Evolutionary conservation across 345 rosid genomes (phyloP).

Genomic region (Punica granatum): DNA sequence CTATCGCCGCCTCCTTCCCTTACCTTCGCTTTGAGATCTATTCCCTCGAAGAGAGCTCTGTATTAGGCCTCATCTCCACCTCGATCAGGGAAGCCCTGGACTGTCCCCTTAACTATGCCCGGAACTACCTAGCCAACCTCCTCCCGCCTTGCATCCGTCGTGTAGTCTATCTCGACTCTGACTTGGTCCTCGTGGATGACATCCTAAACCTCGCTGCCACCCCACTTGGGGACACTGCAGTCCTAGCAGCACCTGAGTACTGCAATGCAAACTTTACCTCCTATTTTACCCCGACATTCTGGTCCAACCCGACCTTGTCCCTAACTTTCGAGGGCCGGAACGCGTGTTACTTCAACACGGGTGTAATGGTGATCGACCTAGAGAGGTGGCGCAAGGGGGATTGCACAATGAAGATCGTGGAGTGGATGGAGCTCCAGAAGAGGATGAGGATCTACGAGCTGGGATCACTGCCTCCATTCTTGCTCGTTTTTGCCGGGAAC

Average conservation of each 20-base stretch:
- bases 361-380: slow-evolving; percentile 33
- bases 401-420: slow-evolving; percentile 26
- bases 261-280: slow-evolving; percentile 32
- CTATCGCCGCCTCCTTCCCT: slow-evolving; percentile 31
- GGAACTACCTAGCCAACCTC: slow-evolving; percentile 28
- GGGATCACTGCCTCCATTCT: slow-evolving; percentile 34
- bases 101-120: slow-evolving; percentile 36
- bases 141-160: slow-evolving; percentile 23
- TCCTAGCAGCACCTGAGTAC: slow-evolving; percentile 33
- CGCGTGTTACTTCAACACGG: slow-evolving; percentile 36
- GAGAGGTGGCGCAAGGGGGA: slow-evolving; percentile 29
- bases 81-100: slow-evolving; percentile 36
- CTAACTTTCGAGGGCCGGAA: slow-evolving; percentile 23
- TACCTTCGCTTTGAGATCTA: slow-evolving; percentile 27
- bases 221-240: slow-evolving; percentile 15
- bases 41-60: slow-evolving; percentile 19
- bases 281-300: slow-evolving; percentile 33
- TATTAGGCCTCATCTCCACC: slow-evolving; percentile 32
- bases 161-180: slow-evolving; percentile 31
- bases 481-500: slow-evolving; percentile 31
- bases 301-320: slow-evolving; percentile 29
- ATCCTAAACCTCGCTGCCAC: slow-evolving; percentile 26
- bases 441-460: slow-evolving; percentile 36
- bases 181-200: slow-evolving; percentile 31
- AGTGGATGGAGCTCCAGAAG: slow-evolving; percentile 42